These are phyloP conservation scores for Nothophoma quercina DNA, from an alignment of 2,329 filamentous ascomycete species.

Conservation along the genomic window DNA sequence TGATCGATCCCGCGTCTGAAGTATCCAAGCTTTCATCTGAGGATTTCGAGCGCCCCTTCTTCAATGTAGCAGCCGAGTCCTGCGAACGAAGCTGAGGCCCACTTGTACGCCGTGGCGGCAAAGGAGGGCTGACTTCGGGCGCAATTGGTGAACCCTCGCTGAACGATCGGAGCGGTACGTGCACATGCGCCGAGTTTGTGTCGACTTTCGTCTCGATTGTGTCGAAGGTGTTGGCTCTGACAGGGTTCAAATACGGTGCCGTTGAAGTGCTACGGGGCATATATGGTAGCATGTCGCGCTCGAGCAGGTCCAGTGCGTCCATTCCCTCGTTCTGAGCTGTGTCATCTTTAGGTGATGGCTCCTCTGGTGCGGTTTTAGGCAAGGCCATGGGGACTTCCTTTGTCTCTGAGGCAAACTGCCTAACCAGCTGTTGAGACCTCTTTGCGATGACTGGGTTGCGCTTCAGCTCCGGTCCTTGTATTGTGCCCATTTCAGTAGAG, in stretches of 20 bases:
- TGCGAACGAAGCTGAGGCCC: slow-evolving; percentile 8
- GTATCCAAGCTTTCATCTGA: slow-evolving; percentile 21
- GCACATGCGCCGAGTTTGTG: not conserved
- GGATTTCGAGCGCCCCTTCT: slow-evolving; percentile 10
- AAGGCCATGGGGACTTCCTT: slow-evolving; percentile 1
- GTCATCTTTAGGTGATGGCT: not conserved
- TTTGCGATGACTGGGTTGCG: not conserved
- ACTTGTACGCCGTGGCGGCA: slow-evolving; percentile 33
- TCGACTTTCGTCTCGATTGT: slow-evolving; percentile 5
- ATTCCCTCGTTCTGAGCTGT: not conserved
- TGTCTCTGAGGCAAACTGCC: slow-evolving; percentile 1
- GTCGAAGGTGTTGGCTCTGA: slow-evolving; percentile 3
- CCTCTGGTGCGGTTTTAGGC: not conserved
- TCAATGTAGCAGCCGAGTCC: not conserved
- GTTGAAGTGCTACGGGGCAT: slow-evolving; percentile 25
- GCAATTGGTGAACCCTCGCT: slow-evolving; percentile 12
- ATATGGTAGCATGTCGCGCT: slow-evolving; percentile 25
- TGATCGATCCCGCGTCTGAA: slow-evolving; percentile 10
- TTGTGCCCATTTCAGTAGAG: slow-evolving; percentile 20
- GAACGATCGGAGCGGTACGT: slow-evolving; percentile 14
- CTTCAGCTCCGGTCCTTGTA: slow-evolving; percentile 3
- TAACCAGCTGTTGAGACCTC: slow-evolving; percentile 8
- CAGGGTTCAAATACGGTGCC: slow-evolving; percentile 1
- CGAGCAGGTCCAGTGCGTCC: slow-evolving; percentile 22
- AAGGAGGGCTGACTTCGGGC: slow-evolving; percentile 15